A percentile compares a stretch with the other conserved stretches of the same genome.
phyloP scores from a whole-genome alignment of 2,329 filamentous ascomycete genomes.

The Paraphaeosphaeria sporulosa region DNA sequence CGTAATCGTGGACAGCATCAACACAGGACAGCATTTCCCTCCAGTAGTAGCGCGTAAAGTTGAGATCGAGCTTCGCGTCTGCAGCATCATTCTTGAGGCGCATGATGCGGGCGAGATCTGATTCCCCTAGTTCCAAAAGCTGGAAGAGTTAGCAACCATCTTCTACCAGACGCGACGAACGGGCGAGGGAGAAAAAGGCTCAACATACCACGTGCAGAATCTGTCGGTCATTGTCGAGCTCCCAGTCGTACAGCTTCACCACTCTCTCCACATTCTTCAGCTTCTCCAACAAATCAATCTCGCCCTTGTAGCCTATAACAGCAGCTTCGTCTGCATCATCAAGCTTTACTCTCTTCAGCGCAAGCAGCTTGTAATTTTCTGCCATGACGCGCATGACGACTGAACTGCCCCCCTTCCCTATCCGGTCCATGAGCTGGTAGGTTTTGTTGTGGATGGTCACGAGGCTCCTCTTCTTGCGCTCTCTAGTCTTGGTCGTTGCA shows the following conservation, averaged over 20 bases:
- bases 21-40: slow-evolving; percentile 99
- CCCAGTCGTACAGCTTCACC: slow-evolving; percentile 88
- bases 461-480: slow-evolving; percentile 80
- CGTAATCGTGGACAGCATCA: slow-evolving; percentile 83
- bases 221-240: slow-evolving; percentile 91
- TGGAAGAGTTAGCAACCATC: slow-evolving; percentile 42
- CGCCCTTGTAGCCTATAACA: slow-evolving; percentile 88
- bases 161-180: neutral
- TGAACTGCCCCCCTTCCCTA: slow-evolving; percentile 90
- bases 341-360: slow-evolving; percentile 89
- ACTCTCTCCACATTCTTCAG: slow-evolving; percentile 87
- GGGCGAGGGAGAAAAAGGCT: neutral
- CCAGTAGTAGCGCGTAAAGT: slow-evolving; percentile 97
- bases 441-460: slow-evolving; percentile 89
- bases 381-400: slow-evolving; percentile 97
- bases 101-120: slow-evolving; percentile 88
- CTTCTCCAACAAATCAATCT: slow-evolving; percentile 88
- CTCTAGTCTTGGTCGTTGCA: slow-evolving; percentile 72
- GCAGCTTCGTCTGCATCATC: slow-evolving; percentile 87
- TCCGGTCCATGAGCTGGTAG: slow-evolving; percentile 87
- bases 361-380: slow-evolving; percentile 95
- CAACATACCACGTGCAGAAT: slow-evolving; percentile 79
- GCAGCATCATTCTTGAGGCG: slow-evolving; percentile 66
- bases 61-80: slow-evolving; percentile 79
- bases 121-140: slow-evolving; percentile 97